A percentile compares a stretch with the other conserved stretches of the same genome.
Evolutionary conservation across 345 rosid genomes (phyloP).

Genomic region (Eucalyptus paniculata): DNA sequence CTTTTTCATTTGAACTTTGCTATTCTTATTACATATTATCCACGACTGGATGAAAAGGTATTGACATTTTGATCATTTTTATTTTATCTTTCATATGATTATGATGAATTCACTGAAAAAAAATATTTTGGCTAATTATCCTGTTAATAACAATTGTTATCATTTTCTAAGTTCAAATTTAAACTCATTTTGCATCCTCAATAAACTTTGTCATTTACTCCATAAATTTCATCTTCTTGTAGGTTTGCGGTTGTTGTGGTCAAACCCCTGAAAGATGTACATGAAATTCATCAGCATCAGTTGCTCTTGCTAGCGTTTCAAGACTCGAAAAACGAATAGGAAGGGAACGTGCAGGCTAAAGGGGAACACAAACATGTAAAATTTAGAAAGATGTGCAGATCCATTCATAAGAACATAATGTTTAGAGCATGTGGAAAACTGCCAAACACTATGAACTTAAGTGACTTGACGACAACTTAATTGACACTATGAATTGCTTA

Average conservation of each 20-base stretch:
- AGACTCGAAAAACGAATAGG: neutral
- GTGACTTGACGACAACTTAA: too few species aligned
- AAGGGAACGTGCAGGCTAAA: too few species aligned
- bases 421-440: too few species aligned
- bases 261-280: neutral
- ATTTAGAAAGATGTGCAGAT: too few species aligned
- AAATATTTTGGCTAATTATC: neutral
- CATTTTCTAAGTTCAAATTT: neutral
- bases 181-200: neutral
- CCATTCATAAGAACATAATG: too few species aligned
- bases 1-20: neutral
- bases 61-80: too few species aligned
- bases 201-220: neutral
- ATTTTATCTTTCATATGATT: neutral
- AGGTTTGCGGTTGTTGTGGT: neutral
- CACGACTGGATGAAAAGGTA: neutral
- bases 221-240: neutral
- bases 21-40: neutral
- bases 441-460: too few species aligned
- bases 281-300: neutral
- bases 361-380: too few species aligned
- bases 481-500: too few species aligned
- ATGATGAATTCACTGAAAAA: neutral
- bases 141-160: neutral
- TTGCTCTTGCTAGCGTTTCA: neutral